A percentile compares a stretch with the other conserved stretches of the same genome.
These are phyloP conservation scores for Blepharisma japonicum DNA, from an alignment of 73 alveolate genomes.

Conservation along the genomic window DNA sequence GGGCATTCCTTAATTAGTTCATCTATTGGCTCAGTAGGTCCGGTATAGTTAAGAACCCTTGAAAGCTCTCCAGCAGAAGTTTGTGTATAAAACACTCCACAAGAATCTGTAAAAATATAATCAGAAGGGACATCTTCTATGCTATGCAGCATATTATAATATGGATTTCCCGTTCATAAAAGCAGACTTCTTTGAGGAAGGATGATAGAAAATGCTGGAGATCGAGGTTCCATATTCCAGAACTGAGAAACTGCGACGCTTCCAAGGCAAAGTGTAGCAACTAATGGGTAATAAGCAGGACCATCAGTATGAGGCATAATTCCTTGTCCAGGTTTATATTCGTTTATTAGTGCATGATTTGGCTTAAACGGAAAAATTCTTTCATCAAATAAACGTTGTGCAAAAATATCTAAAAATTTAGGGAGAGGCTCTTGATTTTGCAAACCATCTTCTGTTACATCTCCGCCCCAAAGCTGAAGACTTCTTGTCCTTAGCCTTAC, in stretches of 20 bases:
- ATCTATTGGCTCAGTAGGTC: background rate
- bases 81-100: slow-evolving; percentile 28
- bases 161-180: slow-evolving; percentile 15
- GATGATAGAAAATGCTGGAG: background rate
- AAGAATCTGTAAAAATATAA: background rate
- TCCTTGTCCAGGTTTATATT: slow-evolving; percentile 65
- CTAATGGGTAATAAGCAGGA: slow-evolving; percentile 70
- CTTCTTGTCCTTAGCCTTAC: slow-evolving; percentile 16
- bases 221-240: slow-evolving; percentile 32
- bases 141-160: slow-evolving; percentile 28
- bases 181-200: slow-evolving; percentile 25
- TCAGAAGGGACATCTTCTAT: slow-evolving; percentile 29
- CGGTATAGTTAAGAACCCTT: slow-evolving; percentile 7
- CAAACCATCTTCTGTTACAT: slow-evolving; percentile 30
- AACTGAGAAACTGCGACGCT: slow-evolving; percentile 40
- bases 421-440: slow-evolving; percentile 20
- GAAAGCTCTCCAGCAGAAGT: background rate
- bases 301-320: slow-evolving; percentile 81
- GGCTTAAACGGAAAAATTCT: slow-evolving; percentile 37
- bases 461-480: slow-evolving; percentile 32
- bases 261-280: slow-evolving; percentile 44
- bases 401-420: background rate
- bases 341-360: slow-evolving; percentile 58
- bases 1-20: background rate
- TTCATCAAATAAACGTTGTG: slow-evolving; percentile 9